Base-by-base conservation (phyloP, 345 rosid species). In the Lumnitzera racemosa region DNA sequence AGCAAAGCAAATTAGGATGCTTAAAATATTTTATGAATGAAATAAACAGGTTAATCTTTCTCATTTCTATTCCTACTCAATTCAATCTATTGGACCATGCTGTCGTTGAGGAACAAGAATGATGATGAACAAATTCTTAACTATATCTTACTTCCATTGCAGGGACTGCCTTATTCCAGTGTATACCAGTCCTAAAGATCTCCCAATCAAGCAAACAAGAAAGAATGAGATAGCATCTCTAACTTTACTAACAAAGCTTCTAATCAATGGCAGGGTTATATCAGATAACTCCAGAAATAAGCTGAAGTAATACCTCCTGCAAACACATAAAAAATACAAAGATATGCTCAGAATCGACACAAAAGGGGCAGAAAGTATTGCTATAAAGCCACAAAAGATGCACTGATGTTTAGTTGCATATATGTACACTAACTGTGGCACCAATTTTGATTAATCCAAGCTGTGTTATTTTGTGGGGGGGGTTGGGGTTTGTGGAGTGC, bases 101-200 rank as follows among this genome's bases (percentile, higher is more conserved):
- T 36, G 10, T 9, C 11, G 43, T 36, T 36, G 7, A 36, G 43
- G 43, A 36, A 36, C 43, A 36, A 0, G 43, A 52, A 52, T 53
- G 27, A 53, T 17, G 27, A 53, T 14, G 17, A 49, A 49, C 23
- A 24, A 49, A 10, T 29, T 52, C 27, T 2, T 17, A 60, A 50
- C 24, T 2, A 51, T 53, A 76, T 55, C 72, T 85, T 77, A 87
- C 74, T 89, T 92, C 98, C 96, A 92, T 54, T 85, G 65, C 47
- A 89, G 79, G 53, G 98, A 83, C 78, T 89, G 96, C 76, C 98
- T 81, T 63, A 92, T 85, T 64, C 96, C 96, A 5, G 96, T 85
- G 70, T 85, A 89, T 75, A 89, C 83, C 66, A 87, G 91, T 60
- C 96, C 96, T 63, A 83, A 67, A 25, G 97, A 87, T 74, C 95